Base-by-base conservation (phyloP, 371 early-diverging fungal genomes). In the Saksenaea vasiformis region DNA sequence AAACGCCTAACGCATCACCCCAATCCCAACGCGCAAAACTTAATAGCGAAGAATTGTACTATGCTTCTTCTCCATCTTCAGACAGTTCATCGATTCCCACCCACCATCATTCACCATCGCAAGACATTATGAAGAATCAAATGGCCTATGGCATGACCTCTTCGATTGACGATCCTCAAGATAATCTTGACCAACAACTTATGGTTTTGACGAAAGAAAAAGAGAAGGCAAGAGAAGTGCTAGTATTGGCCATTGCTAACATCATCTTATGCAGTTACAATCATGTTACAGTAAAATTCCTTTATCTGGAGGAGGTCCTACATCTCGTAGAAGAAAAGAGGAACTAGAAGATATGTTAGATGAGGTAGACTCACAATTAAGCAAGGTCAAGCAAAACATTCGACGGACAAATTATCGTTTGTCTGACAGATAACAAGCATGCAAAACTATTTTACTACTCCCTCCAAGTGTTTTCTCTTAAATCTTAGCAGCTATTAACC, bases 211-310 rank as follows among this genome's bases (percentile, higher is more conserved):
- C 54, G 34, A 53, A 61, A 34, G 53, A 61, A 35, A 61, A 61
- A 53, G 61, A 56, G 26, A 56, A 56, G 27, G 47, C 36, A 56
- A 63, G 64, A 28, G 5, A 24, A 24, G 14, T 15, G 7, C 26
- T 22, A 1, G 9, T 2, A 44, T 0, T 36, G 34, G 1, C 15
- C 11, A 9, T 13, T 27, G 8, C 28, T 56, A 35, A 38, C 34
- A 59, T 17, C 0, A 47, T 56, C 24, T 56, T 17, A n/a, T 38
- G 15, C 60, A 73, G 73, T 61, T 81, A 2, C 82, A 84, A 72
- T 78, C 81, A 17, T 84, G 83, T 43, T 72, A 84, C 57, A 84
- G 83, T 62, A 84, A 84, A 67, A 77, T 83, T 19, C 86, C 86
- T 26, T 64, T 79, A n/a, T 74, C 79, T 41, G 86, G 86, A 27